These are phyloP conservation scores for Triticum timopheevii DNA, from an alignment of 176 grass and related monocot genomes.

Conservation along the genomic window DNA sequence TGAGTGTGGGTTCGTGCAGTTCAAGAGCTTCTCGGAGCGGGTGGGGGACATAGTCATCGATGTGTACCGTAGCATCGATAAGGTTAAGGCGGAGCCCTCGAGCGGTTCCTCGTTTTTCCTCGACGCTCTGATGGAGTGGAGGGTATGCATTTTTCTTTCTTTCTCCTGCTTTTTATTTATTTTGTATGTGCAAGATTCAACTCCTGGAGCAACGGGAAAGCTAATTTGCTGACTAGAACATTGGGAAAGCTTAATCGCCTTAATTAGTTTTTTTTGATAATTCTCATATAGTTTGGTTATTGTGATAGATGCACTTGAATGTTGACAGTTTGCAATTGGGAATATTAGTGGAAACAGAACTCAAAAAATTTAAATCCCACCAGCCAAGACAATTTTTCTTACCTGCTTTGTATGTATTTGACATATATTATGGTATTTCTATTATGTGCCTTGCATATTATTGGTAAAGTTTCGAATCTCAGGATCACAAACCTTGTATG, in stretches of 20 bases:
- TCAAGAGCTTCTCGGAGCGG: slow-evolving; percentile 85
- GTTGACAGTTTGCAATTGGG: background rate
- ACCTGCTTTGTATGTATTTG: background rate
- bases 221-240: slow-evolving; percentile 6
- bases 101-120: slow-evolving; percentile 82
- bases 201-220: background rate
- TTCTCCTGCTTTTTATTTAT: slow-evolving; percentile 7
- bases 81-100: slow-evolving; percentile 70
- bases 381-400: background rate
- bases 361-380: background rate
- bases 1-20: slow-evolving; percentile 42
- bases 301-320: background rate
- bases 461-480: background rate
- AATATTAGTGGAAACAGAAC: background rate
- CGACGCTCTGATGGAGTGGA: slow-evolving; percentile 71
- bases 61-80: slow-evolving; percentile 71
- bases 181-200: background rate
- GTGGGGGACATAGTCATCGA: slow-evolving; percentile 84
- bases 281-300: background rate
- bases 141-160: slow-evolving; percentile 38
- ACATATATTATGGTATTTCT: background rate
- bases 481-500: slow-evolving; percentile 6
- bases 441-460: background rate
- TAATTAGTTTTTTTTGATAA: background rate
- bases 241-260: background rate